phyloP scores from a whole-genome alignment of 306 rosid genomes.

The Quercus glauca region DNA sequence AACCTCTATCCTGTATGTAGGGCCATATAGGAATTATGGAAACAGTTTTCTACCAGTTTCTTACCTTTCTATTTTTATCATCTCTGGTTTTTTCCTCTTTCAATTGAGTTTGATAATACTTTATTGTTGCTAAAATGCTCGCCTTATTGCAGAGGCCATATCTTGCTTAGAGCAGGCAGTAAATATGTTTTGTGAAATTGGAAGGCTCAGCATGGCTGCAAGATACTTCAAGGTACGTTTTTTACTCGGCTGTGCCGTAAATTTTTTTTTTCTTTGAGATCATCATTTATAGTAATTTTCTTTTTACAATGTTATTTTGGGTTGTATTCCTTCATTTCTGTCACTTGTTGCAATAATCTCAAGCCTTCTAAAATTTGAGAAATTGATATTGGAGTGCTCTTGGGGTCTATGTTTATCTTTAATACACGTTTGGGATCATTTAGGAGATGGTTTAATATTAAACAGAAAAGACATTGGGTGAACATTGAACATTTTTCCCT shows the following conservation, averaged over 20 bases:
- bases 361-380: conserved; percentile 1
- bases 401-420: not conserved
- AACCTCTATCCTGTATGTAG: not conserved
- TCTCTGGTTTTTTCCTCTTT: not conserved
- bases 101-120: not conserved
- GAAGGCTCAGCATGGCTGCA: conserved; percentile 97
- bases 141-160: conserved; percentile 58
- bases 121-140: not conserved
- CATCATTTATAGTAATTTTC: conserved; percentile 9
- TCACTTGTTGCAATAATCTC: not conserved
- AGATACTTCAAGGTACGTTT: conserved; percentile 74
- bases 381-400: not conserved
- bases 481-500: conserved; percentile 13
- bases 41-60: not conserved
- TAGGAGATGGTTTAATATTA: not conserved
- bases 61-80: not conserved
- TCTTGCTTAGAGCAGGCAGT: conserved; percentile 79
- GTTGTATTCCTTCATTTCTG: not conserved
- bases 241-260: not conserved
- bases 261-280: conserved; percentile 8
- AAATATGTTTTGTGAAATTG: conserved; percentile 85
- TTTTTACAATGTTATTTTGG: not conserved
- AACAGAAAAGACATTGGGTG: conserved; percentile 14
- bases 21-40: not conserved
- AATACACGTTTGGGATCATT: not conserved